Conservation (phyloP, 148 eudicot genomes). For the Amaranthus hypochondriacus region DNA sequence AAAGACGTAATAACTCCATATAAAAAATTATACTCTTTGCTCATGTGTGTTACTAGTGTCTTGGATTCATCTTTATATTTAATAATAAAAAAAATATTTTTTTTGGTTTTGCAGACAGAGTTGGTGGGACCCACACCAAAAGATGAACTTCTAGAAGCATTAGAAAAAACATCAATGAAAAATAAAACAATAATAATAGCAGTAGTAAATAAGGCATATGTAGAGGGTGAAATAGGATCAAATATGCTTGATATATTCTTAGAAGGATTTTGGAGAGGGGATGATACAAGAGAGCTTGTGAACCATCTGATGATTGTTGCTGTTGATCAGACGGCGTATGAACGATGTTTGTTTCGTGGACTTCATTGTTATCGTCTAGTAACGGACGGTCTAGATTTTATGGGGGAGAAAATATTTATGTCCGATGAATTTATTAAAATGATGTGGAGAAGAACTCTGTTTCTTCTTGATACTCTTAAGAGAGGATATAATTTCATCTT, state of each 20-base stretch:
- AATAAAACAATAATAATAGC: slow-evolving; percentile 68
- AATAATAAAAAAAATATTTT: too few relatives aligned
- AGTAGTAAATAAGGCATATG: slow-evolving; percentile 60
- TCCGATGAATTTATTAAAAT: slow-evolving; percentile 62
- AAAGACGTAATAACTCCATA: too few relatives aligned
- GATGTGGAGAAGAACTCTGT: slow-evolving; percentile 80
- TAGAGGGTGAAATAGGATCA: slow-evolving; percentile 33
- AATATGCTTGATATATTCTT: slow-evolving; percentile 70
- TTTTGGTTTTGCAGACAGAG: too few relatives aligned
- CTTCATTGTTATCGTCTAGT: slow-evolving; percentile 55
- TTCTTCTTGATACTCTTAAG: slow-evolving; percentile 51
- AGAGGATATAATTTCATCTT: slow-evolving; percentile 64
- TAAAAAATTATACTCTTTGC: too few relatives aligned
- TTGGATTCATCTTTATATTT: too few relatives aligned
- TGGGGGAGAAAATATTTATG: slow-evolving; percentile 57
- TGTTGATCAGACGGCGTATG: slow-evolving; percentile 62
- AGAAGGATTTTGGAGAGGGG: slow-evolving; percentile 81
- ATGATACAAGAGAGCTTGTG: slow-evolving; percentile 41
- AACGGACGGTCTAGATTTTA: slow-evolving; percentile 49
- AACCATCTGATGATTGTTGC: slow-evolving; percentile 63
- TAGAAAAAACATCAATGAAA: slow-evolving; percentile 36
- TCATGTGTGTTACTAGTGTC: too few relatives aligned
- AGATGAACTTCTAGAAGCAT: slow-evolving; percentile 46
- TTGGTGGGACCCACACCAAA: neutral
- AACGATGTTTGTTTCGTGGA: slow-evolving; percentile 46